phyloP scores from a whole-genome alignment of 768 basidiomycete genomes.

The Lactarius trivialis region DNA sequence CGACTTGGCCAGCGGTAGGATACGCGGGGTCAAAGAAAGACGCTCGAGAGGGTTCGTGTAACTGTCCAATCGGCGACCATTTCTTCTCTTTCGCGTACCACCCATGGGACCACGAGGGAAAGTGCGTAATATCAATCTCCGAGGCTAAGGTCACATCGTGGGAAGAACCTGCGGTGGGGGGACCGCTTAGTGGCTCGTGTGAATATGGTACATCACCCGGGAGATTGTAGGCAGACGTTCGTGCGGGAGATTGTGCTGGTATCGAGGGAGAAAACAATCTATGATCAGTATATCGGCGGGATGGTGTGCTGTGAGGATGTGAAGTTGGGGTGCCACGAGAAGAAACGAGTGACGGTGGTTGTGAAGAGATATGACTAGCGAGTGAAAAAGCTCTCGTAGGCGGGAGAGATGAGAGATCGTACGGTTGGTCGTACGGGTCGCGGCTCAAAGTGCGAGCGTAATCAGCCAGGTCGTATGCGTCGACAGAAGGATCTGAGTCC shows the following conservation, averaged over 20 bases:
- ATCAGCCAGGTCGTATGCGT: slow-evolving; percentile 68
- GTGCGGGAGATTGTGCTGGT: slow-evolving; percentile 20
- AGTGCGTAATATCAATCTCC: slow-evolving; percentile 54
- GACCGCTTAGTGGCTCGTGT: background rate
- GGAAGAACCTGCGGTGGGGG: slow-evolving; percentile 11
- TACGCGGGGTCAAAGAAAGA: slow-evolving; percentile 33
- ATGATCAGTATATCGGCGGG: slow-evolving; percentile 24
- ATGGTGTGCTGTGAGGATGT: slow-evolving; percentile 23
- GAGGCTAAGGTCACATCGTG: slow-evolving; percentile 28
- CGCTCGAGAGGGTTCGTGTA: slow-evolving; percentile 20
- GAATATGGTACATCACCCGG: background rate
- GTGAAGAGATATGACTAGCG: slow-evolving; percentile 25
- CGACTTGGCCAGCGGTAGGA: background rate
- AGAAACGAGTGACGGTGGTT: slow-evolving; percentile 32
- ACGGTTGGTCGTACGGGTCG: slow-evolving; percentile 22
- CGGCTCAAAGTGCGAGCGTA: slow-evolving; percentile 40
- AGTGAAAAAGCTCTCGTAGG: slow-evolving; percentile 13
- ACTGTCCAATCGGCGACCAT: slow-evolving; percentile 8
- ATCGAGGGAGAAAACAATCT: slow-evolving; percentile 48
- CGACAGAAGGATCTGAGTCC: slow-evolving; percentile 57
- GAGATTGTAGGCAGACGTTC: background rate
- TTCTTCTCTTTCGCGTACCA: slow-evolving; percentile 45
- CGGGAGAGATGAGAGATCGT: slow-evolving; percentile 30
- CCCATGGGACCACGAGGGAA: slow-evolving; percentile 55
- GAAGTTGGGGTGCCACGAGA: slow-evolving; percentile 30